phyloP scores from a whole-genome alignment of 2,329 filamentous ascomycete genomes.

The Colletotrichum sp. region DNA sequence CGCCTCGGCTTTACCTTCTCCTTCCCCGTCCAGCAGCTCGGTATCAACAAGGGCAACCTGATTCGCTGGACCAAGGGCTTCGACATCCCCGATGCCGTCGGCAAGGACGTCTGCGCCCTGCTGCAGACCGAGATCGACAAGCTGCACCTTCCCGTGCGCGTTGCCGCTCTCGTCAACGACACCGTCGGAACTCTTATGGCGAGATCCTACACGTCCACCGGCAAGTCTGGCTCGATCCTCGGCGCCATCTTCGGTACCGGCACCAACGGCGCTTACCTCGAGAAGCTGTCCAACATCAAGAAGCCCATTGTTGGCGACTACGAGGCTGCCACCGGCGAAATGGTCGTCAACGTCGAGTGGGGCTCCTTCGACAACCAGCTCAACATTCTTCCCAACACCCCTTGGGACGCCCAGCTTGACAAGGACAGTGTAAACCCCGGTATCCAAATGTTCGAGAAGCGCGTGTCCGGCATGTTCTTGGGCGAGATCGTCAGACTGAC shows the following conservation, averaged over 20 bases:
- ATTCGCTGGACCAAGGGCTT: slow-evolving; percentile 99
- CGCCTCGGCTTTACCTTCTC: slow-evolving; percentile 98
- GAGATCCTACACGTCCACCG: slow-evolving; percentile 90
- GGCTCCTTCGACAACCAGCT: slow-evolving; percentile 96
- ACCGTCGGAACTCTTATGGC: slow-evolving; percentile 98
- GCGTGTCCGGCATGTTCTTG: slow-evolving; percentile 97
- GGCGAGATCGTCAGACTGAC: slow-evolving; percentile 89
- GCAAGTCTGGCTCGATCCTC: slow-evolving; percentile 85
- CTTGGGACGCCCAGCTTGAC: slow-evolving; percentile 83
- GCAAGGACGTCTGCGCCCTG: slow-evolving; percentile 91
- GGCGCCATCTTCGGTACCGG: slow-evolving; percentile 98
- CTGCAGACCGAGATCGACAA: slow-evolving; percentile 90
- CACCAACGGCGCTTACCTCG: slow-evolving; percentile 96
- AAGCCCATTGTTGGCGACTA: slow-evolving; percentile 76
- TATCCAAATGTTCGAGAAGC: slow-evolving; percentile 98
- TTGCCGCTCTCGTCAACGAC: slow-evolving; percentile 96
- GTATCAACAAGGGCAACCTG: slow-evolving; percentile 92
- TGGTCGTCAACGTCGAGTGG: slow-evolving; percentile 99
- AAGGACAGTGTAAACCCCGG: slow-evolving; percentile 85
- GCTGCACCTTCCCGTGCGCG: slow-evolving; percentile 84
- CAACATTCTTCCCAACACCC: slow-evolving; percentile 83
- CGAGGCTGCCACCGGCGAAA: slow-evolving; percentile 83
- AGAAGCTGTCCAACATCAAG: slow-evolving; percentile 85
- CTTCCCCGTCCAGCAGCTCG: slow-evolving; percentile 92
- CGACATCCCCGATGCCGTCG: slow-evolving; percentile 92